Base-by-base conservation (phyloP, 2,329 filamentous ascomycete genomes). In the Diaporthe velutina region DNA sequence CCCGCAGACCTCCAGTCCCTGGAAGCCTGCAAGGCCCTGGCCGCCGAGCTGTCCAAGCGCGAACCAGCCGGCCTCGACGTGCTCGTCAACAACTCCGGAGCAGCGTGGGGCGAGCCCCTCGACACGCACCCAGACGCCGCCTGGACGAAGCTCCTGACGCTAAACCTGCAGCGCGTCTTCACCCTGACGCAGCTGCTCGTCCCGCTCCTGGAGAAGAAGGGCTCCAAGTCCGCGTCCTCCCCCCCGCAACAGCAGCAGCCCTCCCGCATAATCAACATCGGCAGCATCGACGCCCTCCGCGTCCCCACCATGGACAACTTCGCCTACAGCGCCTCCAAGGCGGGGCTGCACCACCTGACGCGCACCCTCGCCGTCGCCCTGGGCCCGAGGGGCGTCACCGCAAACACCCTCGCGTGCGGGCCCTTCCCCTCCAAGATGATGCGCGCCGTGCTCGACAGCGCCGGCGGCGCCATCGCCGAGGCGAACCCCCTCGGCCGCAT, bases 381-480 rank as follows among this genome's bases (percentile, higher is more conserved):
- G 45, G 92, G 91, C 0, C 88, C 88, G 73, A 79, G 89, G 57
- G 86, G 89, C 71, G 88, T 93, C 75, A 93, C 91, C 48, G 88
- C 85, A 76, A 95, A 95, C 80, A 90, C 91, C 4, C 83, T 95
- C 73, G 93, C 93, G 8, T 94, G 93, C 79, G 93, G 93, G 4
- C 93, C 93, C 4, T 93, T 93, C 76, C 87, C 91, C 77, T 91
- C 88, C 76, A 92, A 92, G 85, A 93, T 93, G 92, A 92, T 92
- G 90, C 88, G 87, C 73, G 88, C 87, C 28, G 90, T 90, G 74
- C 83, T 93, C 75, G 86, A 90, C 75, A 83, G 86, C 45, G 88
- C 88, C 74, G 85, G 88, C 64, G 88, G 90, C 6, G 81, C 82
- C 9, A 92, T 93, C 77, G 86, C 87, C 74, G 84, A 83, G 0